Evolutionary conservation across 306 rosid genomes (phyloP).

Genomic region (Cucumis sativus): Cucumber_9930_V3 NC_026661.2:8472001-8472500

Average conservation of each 20-base stretch:
- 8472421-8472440: neutral
- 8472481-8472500: neutral
- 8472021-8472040: neutral
- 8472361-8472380: neutral
- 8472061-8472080: neutral
- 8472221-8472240: neutral
- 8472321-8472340: neutral
- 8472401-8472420: neutral
- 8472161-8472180: neutral
- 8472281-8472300: neutral
- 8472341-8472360: neutral
- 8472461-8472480: neutral
- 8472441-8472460: neutral
- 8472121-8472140: neutral
- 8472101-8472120: neutral
- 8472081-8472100: neutral
- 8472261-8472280: neutral
- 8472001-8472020: neutral
- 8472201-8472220: constrained; percentile 1
- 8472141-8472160: neutral
- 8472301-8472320: neutral
- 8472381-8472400: neutral
- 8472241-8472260: neutral
- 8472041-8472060: neutral
- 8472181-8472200: neutral